phyloP scores from a whole-genome alignment of 495 filamentous ascomycete species.

The Trichoderma asperelloides region DNA sequence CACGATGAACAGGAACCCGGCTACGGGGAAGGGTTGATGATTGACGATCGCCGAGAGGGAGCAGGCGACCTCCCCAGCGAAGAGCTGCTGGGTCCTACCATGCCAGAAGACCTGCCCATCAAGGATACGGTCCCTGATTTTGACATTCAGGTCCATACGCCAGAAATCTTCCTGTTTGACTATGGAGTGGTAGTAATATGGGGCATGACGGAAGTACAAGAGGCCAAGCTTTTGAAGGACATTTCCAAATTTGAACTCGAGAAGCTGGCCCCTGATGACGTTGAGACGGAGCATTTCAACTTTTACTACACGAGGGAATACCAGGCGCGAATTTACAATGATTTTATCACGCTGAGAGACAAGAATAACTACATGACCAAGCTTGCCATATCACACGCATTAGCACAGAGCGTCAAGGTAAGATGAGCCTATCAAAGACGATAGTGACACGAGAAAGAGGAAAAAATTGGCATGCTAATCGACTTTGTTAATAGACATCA shows the following conservation, averaged over 20 bases:
- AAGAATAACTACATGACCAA: slow-evolving; percentile 97
- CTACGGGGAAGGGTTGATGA: background rate
- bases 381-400: slow-evolving; percentile 87
- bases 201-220: slow-evolving; percentile 84
- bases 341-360: slow-evolving; percentile 89
- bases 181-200: slow-evolving; percentile 99
- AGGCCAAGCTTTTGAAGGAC: slow-evolving; percentile 82
- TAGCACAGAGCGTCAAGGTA: slow-evolving; percentile 89
- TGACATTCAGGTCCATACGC: slow-evolving; percentile 73
- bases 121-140: slow-evolving; percentile 41
- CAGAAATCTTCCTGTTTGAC: slow-evolving; percentile 91
- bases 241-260: slow-evolving; percentile 92
- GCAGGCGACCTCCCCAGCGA: slow-evolving; percentile 10
- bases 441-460: background rate
- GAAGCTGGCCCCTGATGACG: slow-evolving; percentile 76
- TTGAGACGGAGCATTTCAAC: slow-evolving; percentile 96
- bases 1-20: slow-evolving; percentile 8
- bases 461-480: background rate
- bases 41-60: background rate
- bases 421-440: slow-evolving; percentile 10
- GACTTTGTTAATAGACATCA: slow-evolving; percentile 55
- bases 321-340: slow-evolving; percentile 96
- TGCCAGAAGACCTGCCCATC: slow-evolving; percentile 16
- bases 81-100: slow-evolving; percentile 19
- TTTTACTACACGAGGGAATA: slow-evolving; percentile 98